These are phyloP conservation scores for Fonsecaea erecta DNA, from an alignment of 2,329 filamentous ascomycete species.

Conservation along the genomic window DNA sequence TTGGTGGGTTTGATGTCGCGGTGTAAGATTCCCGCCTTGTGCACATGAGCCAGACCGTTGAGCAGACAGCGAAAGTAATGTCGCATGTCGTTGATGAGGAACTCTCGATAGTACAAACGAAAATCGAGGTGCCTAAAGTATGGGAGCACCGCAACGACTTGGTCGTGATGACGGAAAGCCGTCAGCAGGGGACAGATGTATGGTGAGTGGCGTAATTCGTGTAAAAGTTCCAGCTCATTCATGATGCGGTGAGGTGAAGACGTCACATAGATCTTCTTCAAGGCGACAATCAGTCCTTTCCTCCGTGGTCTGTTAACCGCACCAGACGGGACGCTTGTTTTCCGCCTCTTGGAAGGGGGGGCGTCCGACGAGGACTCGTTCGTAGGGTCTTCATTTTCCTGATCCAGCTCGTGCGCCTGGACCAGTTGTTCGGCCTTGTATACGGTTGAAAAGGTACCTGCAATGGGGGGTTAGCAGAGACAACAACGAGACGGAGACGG, in stretches of 20 bases:
- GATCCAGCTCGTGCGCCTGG: constrained; percentile 77
- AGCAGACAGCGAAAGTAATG: constrained; percentile 90
- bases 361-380: constrained; percentile 69
- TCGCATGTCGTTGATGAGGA: constrained; percentile 83
- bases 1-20: constrained; percentile 93
- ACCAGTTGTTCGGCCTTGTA: constrained; percentile 94
- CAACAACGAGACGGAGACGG: constrained; percentile 22
- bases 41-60: constrained; percentile 80
- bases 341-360: constrained; percentile 65
- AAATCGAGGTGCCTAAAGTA: constrained; percentile 98
- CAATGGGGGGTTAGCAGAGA: constrained; percentile 20
- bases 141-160: constrained; percentile 91
- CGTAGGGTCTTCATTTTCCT: constrained; percentile 78
- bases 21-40: constrained; percentile 83
- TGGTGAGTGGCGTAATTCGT: constrained; percentile 79
- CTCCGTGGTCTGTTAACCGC: constrained; percentile 41
- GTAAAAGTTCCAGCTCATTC: constrained; percentile 92
- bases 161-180: constrained; percentile 91
- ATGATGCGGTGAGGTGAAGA: constrained; percentile 91
- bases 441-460: constrained; percentile 96
- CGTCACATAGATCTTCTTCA: constrained; percentile 99
- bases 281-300: constrained; percentile 80
- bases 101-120: constrained; percentile 83
- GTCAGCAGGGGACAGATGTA: constrained; percentile 96
- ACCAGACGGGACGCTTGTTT: constrained; percentile 44